A percentile compares a stretch with the other conserved stretches of the same genome.
phyloP scores from a whole-genome alignment of 2,329 filamentous ascomycete genomes.

The Diplocarpon mali region DNA sequence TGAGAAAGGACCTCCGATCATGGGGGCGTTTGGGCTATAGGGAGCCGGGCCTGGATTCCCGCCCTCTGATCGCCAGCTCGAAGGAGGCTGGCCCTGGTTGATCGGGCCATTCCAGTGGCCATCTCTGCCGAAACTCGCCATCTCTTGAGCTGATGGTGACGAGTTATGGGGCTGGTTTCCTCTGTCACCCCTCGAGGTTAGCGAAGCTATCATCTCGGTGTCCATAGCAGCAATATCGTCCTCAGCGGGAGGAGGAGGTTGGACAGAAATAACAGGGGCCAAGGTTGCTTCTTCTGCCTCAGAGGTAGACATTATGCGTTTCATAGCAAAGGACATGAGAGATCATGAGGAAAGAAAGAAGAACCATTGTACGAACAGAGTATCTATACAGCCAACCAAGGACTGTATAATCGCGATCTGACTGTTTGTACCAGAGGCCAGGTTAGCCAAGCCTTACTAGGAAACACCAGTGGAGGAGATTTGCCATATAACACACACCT shows the following conservation, averaged over 20 bases:
- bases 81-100: neutral
- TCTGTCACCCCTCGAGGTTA: constrained; percentile 13
- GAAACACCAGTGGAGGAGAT: neutral
- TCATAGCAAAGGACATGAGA: neutral
- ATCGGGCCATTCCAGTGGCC: too few species aligned
- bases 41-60: neutral
- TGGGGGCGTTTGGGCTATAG: neutral
- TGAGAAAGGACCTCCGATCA: neutral
- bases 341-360: neutral
- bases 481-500: constrained; percentile 4
- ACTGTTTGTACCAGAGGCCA: constrained; percentile 9
- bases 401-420: constrained; percentile 4
- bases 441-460: neutral
- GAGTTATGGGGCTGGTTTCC: constrained; percentile 5
- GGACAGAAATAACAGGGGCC: neutral
- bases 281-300: neutral
- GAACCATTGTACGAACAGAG: constrained; percentile 8
- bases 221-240: constrained; percentile 4
- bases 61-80: neutral
- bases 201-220: constrained; percentile 17
- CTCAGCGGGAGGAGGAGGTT: constrained; percentile 1
- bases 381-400: constrained; percentile 15
- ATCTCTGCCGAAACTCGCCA: constrained; percentile 2
- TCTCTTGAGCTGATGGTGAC: constrained; percentile 3
- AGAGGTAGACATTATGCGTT: constrained; percentile 4